A percentile compares a stretch with the other conserved stretches of the same genome.
phyloP scores from a whole-genome alignment of 176 grass and related monocot species.

The Aegilops longissima region DNA sequence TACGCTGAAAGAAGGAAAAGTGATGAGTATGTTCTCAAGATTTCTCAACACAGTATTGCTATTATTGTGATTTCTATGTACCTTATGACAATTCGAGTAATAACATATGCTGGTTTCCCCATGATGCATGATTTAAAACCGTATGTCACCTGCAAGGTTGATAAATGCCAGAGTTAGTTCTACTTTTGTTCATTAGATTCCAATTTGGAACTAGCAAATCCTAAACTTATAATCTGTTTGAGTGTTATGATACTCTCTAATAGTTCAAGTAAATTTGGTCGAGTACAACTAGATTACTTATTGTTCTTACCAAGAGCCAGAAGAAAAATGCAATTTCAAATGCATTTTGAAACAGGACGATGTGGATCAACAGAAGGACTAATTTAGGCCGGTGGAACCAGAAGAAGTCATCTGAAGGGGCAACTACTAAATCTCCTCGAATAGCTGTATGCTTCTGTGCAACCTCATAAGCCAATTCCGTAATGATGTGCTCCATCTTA shows the following conservation, averaged over 20 bases:
- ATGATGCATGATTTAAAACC: slow-evolving; percentile 65
- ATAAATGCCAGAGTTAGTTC: background rate
- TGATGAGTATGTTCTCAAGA: background rate
- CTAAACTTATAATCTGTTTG: background rate
- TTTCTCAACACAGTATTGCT: background rate
- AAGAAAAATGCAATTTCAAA: slow-evolving; percentile 88
- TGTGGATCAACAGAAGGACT: slow-evolving; percentile 78
- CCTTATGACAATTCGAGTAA: slow-evolving; percentile 54
- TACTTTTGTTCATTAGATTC: background rate
- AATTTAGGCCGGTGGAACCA: slow-evolving; percentile 71
- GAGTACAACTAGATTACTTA: no score
- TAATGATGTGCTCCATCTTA: slow-evolving; percentile 92
- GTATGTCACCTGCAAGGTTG: slow-evolving; percentile 40
- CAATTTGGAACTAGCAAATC: background rate
- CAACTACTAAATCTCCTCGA: slow-evolving; percentile 56
- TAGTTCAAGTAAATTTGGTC: background rate
- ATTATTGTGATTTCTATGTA: slow-evolving; percentile 2
- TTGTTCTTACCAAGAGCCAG: slow-evolving; percentile 67
- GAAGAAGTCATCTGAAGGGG: slow-evolving; percentile 72
- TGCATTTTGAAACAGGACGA: slow-evolving; percentile 78
- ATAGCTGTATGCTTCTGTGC: slow-evolving; percentile 51
- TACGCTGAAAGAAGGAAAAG: slow-evolving; percentile 36
- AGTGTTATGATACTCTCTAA: background rate
- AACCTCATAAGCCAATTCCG: slow-evolving; percentile 66
- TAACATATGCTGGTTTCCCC: slow-evolving; percentile 36